phyloP scores from a whole-genome alignment of 768 basidiomycete species.

The Suillus clintonianus region DNA sequence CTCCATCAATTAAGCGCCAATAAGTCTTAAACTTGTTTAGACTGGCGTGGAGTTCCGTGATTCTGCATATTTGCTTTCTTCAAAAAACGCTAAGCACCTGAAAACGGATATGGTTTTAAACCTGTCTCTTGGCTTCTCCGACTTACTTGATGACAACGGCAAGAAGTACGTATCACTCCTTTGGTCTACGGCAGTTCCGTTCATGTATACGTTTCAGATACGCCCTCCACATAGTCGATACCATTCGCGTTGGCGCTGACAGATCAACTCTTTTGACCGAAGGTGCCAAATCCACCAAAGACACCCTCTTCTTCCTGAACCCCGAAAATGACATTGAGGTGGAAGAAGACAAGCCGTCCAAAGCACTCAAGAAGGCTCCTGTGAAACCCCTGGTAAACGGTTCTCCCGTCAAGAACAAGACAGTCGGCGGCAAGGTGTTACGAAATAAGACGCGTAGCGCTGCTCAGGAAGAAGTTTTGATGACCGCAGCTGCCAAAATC shows the following conservation, averaged over 20 bases:
- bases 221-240: conserved; percentile 85
- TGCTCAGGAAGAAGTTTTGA: conserved; percentile 80
- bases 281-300: conserved; percentile 80
- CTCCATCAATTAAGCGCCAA: background rate
- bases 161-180: conserved; percentile 60
- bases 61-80: conserved; percentile 74
- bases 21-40: conserved; percentile 40
- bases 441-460: conserved; percentile 90
- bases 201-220: conserved; percentile 53
- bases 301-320: conserved; percentile 84
- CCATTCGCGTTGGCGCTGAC: conserved; percentile 72
- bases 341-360: conserved; percentile 57
- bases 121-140: conserved; percentile 82
- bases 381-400: conserved; percentile 60
- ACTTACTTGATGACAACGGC: conserved; percentile 72
- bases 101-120: conserved; percentile 85
- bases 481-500: conserved; percentile 75
- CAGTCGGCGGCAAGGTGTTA: conserved; percentile 81
- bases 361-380: conserved; percentile 54
- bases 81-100: conserved; percentile 74
- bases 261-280: conserved; percentile 76
- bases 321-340: conserved; percentile 54
- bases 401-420: conserved; percentile 68
- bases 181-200: background rate
- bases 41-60: conserved; percentile 97